A percentile compares a stretch with the other conserved stretches of the same genome.
Evolutionary conservation across 768 basidiomycete species (phyloP).

Genomic region (Rhodocollybia butyracea): DNA sequence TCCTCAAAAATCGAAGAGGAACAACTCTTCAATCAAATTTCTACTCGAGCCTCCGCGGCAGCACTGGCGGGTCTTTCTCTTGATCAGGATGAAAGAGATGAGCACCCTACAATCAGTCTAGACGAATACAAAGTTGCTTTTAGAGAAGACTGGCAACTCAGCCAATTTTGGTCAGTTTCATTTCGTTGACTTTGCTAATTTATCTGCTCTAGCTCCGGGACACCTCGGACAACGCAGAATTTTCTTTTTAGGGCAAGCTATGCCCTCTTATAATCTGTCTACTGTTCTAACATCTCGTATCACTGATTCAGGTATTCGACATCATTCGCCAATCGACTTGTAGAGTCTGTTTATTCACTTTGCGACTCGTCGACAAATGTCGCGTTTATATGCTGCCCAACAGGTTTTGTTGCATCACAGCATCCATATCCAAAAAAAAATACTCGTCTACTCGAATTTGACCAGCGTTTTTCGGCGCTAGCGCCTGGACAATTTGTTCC

Average conservation of each 20-base stretch:
- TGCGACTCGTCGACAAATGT: constrained; percentile 31
- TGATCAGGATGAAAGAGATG: constrained; percentile 15
- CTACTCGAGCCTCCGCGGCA: constrained; percentile 31
- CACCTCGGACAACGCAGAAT: background rate
- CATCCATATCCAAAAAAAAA: constrained; percentile 29
- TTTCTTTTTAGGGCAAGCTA: background rate
- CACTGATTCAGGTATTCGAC: constrained; percentile 36
- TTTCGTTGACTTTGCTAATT: background rate
- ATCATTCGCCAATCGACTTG: constrained; percentile 35
- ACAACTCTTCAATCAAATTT: constrained; percentile 36
- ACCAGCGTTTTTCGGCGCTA: constrained; percentile 39
- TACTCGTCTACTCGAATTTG: constrained; percentile 38
- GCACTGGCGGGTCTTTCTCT: constrained; percentile 28
- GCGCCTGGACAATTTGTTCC: constrained; percentile 35
- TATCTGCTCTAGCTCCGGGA: background rate
- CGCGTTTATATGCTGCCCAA: constrained; percentile 45
- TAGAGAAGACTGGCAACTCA: constrained; percentile 48
- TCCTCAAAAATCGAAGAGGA: constrained; percentile 41
- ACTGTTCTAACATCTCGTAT: constrained; percentile 8
- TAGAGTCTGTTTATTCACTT: constrained; percentile 27
- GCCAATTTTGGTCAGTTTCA: constrained; percentile 45
- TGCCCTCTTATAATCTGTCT: background rate
- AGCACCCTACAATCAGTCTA: constrained; percentile 39
- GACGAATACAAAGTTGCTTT: constrained; percentile 41
- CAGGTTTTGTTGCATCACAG: constrained; percentile 46